phyloP scores from a whole-genome alignment of 2,329 filamentous ascomycete genomes.

The Colletotrichum brevisporum region DNA sequence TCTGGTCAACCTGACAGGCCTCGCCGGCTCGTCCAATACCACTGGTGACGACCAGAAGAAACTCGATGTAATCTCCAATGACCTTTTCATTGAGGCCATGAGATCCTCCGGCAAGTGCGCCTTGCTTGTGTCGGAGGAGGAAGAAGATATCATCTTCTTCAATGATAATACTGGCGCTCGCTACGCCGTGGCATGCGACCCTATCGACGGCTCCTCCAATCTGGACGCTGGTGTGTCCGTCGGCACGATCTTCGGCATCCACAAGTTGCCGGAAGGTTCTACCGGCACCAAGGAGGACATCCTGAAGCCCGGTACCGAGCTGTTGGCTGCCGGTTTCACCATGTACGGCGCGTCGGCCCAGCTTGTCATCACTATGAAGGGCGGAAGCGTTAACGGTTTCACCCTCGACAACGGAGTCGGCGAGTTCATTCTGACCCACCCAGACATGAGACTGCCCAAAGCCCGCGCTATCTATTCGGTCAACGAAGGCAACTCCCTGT shows the following conservation, averaged over 20 bases:
- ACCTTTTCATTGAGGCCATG: slow-evolving; percentile 97
- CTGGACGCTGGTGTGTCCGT: slow-evolving; percentile 97
- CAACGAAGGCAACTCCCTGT: slow-evolving; percentile 98
- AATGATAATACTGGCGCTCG: slow-evolving; percentile 80
- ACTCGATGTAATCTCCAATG: slow-evolving; percentile 98
- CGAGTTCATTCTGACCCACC: slow-evolving; percentile 99
- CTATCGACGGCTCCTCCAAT: slow-evolving; percentile 98
- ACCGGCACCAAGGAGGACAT: slow-evolving; percentile 86
- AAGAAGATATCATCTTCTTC: slow-evolving; percentile 93
- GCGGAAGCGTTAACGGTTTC: slow-evolving; percentile 94
- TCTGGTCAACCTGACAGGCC: slow-evolving; percentile 93
- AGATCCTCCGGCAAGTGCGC: slow-evolving; percentile 90
- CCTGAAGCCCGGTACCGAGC: slow-evolving; percentile 88
- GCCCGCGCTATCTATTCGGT: slow-evolving; percentile 92
- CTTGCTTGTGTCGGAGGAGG: slow-evolving; percentile 96
- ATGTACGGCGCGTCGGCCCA: slow-evolving; percentile 99
- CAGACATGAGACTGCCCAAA: slow-evolving; percentile 89
- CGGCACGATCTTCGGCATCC: slow-evolving; percentile 96
- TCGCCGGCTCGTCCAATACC: slow-evolving; percentile 93
- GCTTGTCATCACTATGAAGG: slow-evolving; percentile 97
- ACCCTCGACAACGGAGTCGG: slow-evolving; percentile 96
- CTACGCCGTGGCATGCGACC: slow-evolving; percentile 97
- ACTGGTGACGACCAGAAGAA: slow-evolving; percentile 99
- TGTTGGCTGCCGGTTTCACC: slow-evolving; percentile 97
- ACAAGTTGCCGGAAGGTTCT: slow-evolving; percentile 86